Evolutionary conservation across 805 yeast genomes (phyloP), one percentile per base, ranked within the genome.

Genomic region (Naumovozyma baii): DNA sequence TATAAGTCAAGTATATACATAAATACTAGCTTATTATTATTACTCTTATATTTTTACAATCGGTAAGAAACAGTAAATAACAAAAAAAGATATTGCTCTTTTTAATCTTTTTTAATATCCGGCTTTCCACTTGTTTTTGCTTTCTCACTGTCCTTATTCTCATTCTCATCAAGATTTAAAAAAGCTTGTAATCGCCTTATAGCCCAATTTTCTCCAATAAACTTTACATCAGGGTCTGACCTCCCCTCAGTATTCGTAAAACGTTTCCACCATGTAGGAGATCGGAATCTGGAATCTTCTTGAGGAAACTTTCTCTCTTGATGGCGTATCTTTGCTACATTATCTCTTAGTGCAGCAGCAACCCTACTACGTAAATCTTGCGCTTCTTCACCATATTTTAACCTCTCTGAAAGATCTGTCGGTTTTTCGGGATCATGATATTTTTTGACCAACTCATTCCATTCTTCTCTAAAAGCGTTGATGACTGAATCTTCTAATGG

Each of bases 191-290:
- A 69, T 49, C 86, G 69, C 55, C 73, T 75, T 30, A 83, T 73
- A 1, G 94, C 94, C 92, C 94, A 83, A 55, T 84, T 84, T 52
- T 77, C 64, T 2, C 95, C 95, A 19, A 82, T 70, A 48, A 84
- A 82, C 49, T 76, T 62, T 17, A 84, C 73, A 39, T 76, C 83
- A 0, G 81, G 81, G 43, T 77, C 86, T 41, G 78, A 71, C 18
- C 52, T 62, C 9, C 94, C 94, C 59, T 79, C 84, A 3, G 79
- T 59, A 2, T 41, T 36, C 5, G 90, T 83, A 56, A 68, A 84
- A 16, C 64, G 59, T 48, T 67, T 74, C 97, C 97, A 88, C 68
- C 82, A 88, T 16, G 59, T 60, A 1, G 85, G 87, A 22, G 70
- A 67, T 38, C 69, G 74, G 49, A 87, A 77, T 42, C 88, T 65